Percentiles rank a stretch among this genome's conserved stretches.
Evolutionary conservation across 225 moss, liverwort and hornwort species (phyloP).

Genomic region (Straminergon stramineum): DNA sequence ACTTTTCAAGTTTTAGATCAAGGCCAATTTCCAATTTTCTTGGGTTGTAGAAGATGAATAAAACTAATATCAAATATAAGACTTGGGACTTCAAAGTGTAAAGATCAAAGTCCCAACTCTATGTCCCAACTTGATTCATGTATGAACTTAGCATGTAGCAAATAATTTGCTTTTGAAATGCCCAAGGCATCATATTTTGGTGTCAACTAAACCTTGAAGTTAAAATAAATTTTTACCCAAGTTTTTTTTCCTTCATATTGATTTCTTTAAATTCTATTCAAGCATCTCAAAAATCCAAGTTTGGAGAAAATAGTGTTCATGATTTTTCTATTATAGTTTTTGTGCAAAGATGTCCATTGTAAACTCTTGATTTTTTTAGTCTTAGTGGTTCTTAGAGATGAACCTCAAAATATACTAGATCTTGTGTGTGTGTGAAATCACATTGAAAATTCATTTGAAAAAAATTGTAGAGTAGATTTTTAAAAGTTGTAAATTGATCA

Average conservation of each 20-base stretch:
- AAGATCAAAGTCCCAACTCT: not conserved
- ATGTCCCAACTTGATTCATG: not conserved
- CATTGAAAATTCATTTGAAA: not conserved
- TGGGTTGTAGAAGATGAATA: too few species aligned
- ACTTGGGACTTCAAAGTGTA: not conserved
- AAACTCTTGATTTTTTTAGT: not conserved
- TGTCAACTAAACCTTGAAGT: not conserved
- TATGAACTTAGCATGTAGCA: not conserved
- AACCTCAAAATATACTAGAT: not conserved
- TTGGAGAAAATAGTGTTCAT: not conserved
- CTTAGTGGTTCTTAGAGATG: not conserved
- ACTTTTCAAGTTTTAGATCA: accelerated
- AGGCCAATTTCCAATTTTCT: not conserved
- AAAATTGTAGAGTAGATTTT: not conserved
- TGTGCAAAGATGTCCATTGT: not conserved
- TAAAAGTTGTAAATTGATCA: not conserved
- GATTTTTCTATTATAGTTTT: not conserved
- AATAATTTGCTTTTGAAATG: too few species aligned
- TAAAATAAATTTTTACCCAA: not conserved
- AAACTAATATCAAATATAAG: too few species aligned
- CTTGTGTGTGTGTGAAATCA: too few species aligned
- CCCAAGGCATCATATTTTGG: not conserved
- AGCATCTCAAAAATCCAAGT: not conserved
- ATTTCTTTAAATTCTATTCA: not conserved
- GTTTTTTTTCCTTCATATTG: too few species aligned